Evolutionary conservation across 352 stramenopile genomes (phyloP).

Genomic region (Thraustochytrium sp.): DNA sequence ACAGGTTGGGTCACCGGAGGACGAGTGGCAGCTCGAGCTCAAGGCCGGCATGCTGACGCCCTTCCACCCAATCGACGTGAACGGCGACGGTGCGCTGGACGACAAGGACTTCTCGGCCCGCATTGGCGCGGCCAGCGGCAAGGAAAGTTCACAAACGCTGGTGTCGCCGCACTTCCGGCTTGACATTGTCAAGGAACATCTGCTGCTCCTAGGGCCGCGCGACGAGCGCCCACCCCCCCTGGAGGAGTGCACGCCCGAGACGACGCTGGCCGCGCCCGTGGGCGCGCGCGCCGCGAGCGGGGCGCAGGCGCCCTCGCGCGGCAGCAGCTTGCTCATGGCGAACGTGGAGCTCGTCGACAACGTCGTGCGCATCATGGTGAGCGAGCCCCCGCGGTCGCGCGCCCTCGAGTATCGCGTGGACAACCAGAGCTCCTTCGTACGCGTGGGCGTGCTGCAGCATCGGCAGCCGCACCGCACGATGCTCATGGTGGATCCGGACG

Average conservation of each 20-base stretch:
- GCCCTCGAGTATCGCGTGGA: slow-evolving; percentile 36
- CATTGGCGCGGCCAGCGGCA: neutral
- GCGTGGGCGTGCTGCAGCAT: slow-evolving; percentile 27
- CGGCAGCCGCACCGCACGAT: neutral
- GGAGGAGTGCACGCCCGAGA: neutral
- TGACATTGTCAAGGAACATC: slow-evolving; percentile 21
- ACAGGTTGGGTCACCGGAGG: neutral
- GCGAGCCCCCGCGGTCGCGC: neutral
- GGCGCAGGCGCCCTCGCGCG: too few species aligned
- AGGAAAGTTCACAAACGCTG: neutral
- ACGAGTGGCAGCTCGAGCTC: slow-evolving; percentile 8
- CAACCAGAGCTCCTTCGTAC: slow-evolving; percentile 20
- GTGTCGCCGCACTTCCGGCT: slow-evolving; percentile 22
- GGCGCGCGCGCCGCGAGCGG: neutral
- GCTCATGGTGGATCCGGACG: slow-evolving; percentile 15
- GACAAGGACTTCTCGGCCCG: slow-evolving; percentile 36
- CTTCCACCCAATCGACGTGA: slow-evolving; percentile 39
- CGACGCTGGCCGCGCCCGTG: neutral
- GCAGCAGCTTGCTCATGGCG: neutral
- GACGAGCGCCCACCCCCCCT: neutral
- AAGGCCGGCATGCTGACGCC: neutral
- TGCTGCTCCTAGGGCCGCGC: neutral
- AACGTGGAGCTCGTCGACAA: slow-evolving; percentile 40
- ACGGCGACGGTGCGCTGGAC: slow-evolving; percentile 31
- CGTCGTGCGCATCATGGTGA: slow-evolving; percentile 15